A percentile compares a stretch with the other conserved stretches of the same genome.
Conservation (phyloP, 495 filamentous ascomycete genomes). For the Sphaerosporella brunnea region DNA sequence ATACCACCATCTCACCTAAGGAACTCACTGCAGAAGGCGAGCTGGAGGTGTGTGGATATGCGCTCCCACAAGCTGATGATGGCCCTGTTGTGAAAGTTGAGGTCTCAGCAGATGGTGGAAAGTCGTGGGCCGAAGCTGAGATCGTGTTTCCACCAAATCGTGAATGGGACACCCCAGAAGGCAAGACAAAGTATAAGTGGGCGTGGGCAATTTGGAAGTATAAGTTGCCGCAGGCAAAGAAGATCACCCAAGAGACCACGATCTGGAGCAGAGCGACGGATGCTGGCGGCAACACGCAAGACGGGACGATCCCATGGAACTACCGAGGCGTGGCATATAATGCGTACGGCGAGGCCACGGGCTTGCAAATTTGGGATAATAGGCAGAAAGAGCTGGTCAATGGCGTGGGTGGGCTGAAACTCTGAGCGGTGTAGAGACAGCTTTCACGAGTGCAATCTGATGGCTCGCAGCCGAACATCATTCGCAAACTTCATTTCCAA, state of each 20-base stretch:
- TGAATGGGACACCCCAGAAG: conserved; percentile 8
- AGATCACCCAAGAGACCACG: conserved; percentile 25
- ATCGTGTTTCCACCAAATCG: conserved; percentile 19
- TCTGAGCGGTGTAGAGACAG: too few species aligned
- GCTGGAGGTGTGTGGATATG: conserved; percentile 38
- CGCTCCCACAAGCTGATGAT: conserved; percentile 35
- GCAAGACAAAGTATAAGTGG: conserved; percentile 20
- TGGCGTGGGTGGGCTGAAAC: too few species aligned
- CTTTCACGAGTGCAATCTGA: too few species aligned
- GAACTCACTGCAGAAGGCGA: conserved; percentile 23
- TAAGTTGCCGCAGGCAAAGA: conserved; percentile 19
- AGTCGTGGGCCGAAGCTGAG: conserved; percentile 34
- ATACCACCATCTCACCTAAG: conserved; percentile 27
- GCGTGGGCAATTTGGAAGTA: conserved; percentile 22
- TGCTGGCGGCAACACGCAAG: conserved; percentile 34
- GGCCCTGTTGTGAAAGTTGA: conserved; percentile 39
- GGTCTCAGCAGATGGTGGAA: conserved; percentile 34
- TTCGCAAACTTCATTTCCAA: too few species aligned
- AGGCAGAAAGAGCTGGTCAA: too few species aligned
- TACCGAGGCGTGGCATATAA: conserved; percentile 43
- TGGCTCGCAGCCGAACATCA: too few species aligned
- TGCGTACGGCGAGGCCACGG: conserved; percentile 42
- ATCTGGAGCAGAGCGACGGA: conserved; percentile 39
- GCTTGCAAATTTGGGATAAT: too few species aligned
- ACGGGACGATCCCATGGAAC: conserved; percentile 36